Base-by-base conservation (phyloP, 169 alveolate genomes). In the Plasmodium knowlesi region DNA sequence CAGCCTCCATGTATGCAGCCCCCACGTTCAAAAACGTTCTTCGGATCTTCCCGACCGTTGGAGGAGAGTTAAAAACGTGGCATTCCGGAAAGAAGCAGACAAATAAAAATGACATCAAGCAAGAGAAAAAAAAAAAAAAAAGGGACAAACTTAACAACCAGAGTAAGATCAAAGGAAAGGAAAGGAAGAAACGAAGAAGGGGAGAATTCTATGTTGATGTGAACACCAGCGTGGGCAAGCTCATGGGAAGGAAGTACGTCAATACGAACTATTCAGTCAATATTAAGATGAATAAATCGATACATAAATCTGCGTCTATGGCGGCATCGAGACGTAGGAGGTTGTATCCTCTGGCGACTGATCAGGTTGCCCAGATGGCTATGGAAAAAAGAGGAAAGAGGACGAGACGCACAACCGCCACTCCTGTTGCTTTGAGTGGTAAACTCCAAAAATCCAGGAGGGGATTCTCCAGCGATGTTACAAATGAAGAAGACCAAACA, bases 31-130 rank as follows among this genome's bases (percentile, higher is more conserved):
- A 80, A 43, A 81, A 79, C 14, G 25, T 81, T 9, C 73, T 89
- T 78, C 43, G 46, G 25, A 70, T 81, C n/a, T 89, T 89, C 25
- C 94, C 94, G 30, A 89, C 94, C 0, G 61, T 89, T 14, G 82
- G 90, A 34, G 90, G 80, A 14, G 94, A 89, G 2, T 14, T 89
- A 54, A 89, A 89, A 67, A 57, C 72, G 6, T 89, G 94, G 94
- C 19, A 89, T 50, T 22, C 32, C 1, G 43, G 53, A 34, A 74
- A 73, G 22, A 74, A 74, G 25, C 22, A 4, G 1, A n/a, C 25
- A 28, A 73, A 86, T 32, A 74, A 86, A 28, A 86, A 86, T 74
- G 46, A 74, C 12, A 3, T 22, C 14, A 78, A 86, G 32, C 32
- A 16, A 16, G 85, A 86, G 28, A 85, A 53, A 28, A 85, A 74